These are phyloP conservation scores for Fusarium sp. DNA, from an alignment of 2,329 filamentous ascomycete species.

Conservation along the genomic window DNA sequence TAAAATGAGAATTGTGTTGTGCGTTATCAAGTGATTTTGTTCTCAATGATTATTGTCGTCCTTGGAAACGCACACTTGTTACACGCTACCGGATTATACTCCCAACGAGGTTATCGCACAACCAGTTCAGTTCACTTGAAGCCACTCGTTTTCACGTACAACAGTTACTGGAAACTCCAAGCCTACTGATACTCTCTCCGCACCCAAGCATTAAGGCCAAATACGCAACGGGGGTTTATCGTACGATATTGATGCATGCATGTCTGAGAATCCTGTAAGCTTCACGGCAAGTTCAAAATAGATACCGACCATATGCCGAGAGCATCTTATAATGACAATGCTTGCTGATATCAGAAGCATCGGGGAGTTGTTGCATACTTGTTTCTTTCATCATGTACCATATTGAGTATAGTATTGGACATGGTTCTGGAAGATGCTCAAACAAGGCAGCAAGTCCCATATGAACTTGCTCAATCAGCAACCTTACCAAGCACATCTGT, in stretches of 20 bases:
- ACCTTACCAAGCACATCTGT: neutral
- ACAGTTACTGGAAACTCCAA: neutral
- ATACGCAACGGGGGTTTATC: neutral
- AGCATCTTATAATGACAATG: neutral
- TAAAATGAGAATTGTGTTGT: neutral
- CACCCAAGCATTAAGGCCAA: neutral
- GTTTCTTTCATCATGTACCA: neutral
- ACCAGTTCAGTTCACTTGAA: neutral
- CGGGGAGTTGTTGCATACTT: neutral
- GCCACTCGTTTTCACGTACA: neutral
- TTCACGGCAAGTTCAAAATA: neutral
- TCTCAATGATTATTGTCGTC: neutral
- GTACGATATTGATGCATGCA: neutral
- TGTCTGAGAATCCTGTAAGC: neutral
- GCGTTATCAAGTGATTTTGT: neutral
- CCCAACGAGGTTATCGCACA: no score
- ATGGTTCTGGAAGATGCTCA: neutral
- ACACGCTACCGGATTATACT: neutral
- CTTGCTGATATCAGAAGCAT: neutral
- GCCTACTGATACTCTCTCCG: no score
- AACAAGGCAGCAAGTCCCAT: neutral
- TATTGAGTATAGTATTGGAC: neutral
- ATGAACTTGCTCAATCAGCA: neutral
- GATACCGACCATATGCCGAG: neutral
- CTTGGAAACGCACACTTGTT: neutral